phyloP scores from a whole-genome alignment of 2,329 filamentous ascomycete species.

The Colletotrichum tropicicola region DNA sequence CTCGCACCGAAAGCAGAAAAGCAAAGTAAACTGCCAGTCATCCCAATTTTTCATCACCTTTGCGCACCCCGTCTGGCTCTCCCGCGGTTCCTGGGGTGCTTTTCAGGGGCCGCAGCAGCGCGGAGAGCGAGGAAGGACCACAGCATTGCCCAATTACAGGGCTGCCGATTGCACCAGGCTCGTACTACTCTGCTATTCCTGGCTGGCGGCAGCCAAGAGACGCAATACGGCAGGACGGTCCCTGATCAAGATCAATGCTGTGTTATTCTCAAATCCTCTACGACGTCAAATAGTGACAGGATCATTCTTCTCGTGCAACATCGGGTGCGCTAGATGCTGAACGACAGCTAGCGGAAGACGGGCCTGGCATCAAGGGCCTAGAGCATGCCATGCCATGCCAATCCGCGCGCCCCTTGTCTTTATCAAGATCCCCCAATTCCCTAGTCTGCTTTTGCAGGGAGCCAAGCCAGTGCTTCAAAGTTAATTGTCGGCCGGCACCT shows the following conservation, averaged over 20 bases:
- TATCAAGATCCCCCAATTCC: background rate
- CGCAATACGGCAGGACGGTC: background rate
- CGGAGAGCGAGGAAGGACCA: background rate
- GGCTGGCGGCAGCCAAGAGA: background rate
- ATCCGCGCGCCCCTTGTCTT: slow-evolving; percentile 1
- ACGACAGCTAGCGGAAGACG: background rate
- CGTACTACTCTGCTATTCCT: background rate
- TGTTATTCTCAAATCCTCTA: background rate
- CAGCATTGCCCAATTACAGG: slow-evolving; percentile 7
- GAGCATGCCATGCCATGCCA: slow-evolving; percentile 2
- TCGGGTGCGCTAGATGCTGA: background rate
- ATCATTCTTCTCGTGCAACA: background rate
- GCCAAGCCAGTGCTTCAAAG: slow-evolving; percentile 16
- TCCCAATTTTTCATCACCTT: slow-evolving; percentile 16
- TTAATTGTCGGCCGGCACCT: background rate
- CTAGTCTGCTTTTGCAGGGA: background rate
- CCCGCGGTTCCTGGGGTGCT: background rate
- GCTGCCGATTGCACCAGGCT: background rate
- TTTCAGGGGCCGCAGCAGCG: background rate
- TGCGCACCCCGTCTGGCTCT: background rate
- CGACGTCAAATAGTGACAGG: background rate
- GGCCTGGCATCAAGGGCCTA: background rate
- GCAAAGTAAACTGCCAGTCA: slow-evolving; percentile 10
- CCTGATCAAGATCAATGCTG: slow-evolving; percentile 2
- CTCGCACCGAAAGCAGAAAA: background rate